These are phyloP conservation scores for Colletotrichum tropicicola DNA, from an alignment of 2,329 filamentous ascomycete species.

Conservation along the genomic window DNA sequence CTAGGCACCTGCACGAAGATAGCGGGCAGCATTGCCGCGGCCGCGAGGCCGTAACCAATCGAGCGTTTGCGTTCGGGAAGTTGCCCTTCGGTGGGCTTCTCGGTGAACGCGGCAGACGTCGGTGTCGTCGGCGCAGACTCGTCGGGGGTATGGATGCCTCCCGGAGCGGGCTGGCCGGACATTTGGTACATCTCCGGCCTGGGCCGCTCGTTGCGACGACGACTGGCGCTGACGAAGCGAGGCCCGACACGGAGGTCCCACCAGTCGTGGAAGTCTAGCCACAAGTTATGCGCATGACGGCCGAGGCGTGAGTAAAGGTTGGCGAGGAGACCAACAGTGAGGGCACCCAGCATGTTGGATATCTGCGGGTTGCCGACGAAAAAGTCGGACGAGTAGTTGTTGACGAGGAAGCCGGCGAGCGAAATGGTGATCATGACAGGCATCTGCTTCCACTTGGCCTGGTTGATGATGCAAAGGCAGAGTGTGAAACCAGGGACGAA, in stretches of 20 bases:
- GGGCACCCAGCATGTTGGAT: slow-evolving; percentile 79
- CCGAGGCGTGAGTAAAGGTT: slow-evolving; percentile 81
- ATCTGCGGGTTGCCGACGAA: slow-evolving; percentile 79
- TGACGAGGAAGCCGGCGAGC: slow-evolving; percentile 78
- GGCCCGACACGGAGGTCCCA: slow-evolving; percentile 60
- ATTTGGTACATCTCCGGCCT: slow-evolving; percentile 34
- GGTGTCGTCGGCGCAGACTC: slow-evolving; percentile 25
- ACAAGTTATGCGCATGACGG: slow-evolving; percentile 63
- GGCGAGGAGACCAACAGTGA: slow-evolving; percentile 79
- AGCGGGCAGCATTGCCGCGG: slow-evolving; percentile 84
- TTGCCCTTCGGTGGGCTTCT: slow-evolving; percentile 34
- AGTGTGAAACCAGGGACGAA: slow-evolving; percentile 76
- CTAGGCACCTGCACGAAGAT: slow-evolving; percentile 80
- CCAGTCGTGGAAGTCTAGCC: slow-evolving; percentile 55
- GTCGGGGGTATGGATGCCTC: slow-evolving; percentile 6
- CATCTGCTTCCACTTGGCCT: slow-evolving; percentile 81
- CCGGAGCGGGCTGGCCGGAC: slow-evolving; percentile 6
- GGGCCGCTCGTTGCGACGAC: slow-evolving; percentile 31
- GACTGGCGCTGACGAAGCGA: slow-evolving; percentile 40
- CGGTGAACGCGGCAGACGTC: not conserved
- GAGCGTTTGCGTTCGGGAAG: slow-evolving; percentile 42
- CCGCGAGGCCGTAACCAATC: slow-evolving; percentile 80
- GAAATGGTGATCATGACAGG: slow-evolving; percentile 81
- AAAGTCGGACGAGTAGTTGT: slow-evolving; percentile 73
- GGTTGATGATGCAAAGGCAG: slow-evolving; percentile 80